Evolutionary conservation across 2,329 filamentous ascomycete genomes (phyloP), one percentile per base, ranked within the genome.

Genomic region (Corinectria fuckeliana): DNA sequence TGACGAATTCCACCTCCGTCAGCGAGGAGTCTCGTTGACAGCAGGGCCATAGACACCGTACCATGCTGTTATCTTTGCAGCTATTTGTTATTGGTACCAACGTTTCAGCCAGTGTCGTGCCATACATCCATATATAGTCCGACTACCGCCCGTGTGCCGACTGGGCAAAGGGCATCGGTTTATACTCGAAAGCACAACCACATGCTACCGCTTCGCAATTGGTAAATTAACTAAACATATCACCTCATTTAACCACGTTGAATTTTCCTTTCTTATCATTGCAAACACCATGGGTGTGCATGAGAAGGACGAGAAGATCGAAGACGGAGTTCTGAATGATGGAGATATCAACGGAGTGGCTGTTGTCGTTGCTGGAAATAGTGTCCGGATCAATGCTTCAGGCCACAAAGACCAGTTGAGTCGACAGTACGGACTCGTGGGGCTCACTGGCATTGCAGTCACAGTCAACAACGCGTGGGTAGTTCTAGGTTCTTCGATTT

Each of bases 381-480:
- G 41, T 11, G 50, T 56, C 2, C n/a, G 50, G 0, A 16, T 67
- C 5, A 67, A 68, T 25, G 67, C 60, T 0, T 68, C 64, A 1
- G 68, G 67, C 0, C 67, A 71, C n/a, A 39, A 34, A 1, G 68
- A 71, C 11, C 63, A 71, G 20, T 58, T 70, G 1, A 63, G 45
- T 5, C 60, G 68, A 1, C 68, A 70, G 21, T 70, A 69, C 21
- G 68, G 68, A 0, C 64, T 70, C 0, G 23, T 70, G 1, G 68
- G 68, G 0, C 62, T 70, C 0, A 70, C 68, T 1, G 68, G 68
- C 1, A 68, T 69, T 9, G 68, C 68, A 5, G 67, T 70, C 0
- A 70, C 68, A 0, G 68, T 70, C 28, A 70, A 70, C 32, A 70
- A 70, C 44, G 68, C 68, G 0, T 70, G 68, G 68, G 68, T 70